Base-by-base conservation (phyloP, 345 rosid genomes). In the Hibiscus syriacus region DNA sequence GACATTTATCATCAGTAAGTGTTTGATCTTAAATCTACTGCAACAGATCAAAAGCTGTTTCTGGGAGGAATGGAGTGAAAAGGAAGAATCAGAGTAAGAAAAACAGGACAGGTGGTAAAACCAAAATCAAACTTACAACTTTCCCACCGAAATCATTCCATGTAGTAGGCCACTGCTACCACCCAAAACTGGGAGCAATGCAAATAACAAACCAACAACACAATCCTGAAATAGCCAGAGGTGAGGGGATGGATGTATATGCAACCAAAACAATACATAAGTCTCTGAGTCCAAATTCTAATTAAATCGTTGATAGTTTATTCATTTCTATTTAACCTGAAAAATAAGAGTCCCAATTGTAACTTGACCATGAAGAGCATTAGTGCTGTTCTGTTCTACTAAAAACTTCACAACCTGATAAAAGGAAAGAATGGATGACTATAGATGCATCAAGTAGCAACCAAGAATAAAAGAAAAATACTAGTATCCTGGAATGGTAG, bases 111-210 rank as follows among this genome's bases (percentile, higher is more conserved):
- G 17, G 22, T 14, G 68, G 50, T 61, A 41, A 32, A 58, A 26
- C 49, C 49, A 46, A 30, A 67, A 65, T 3, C 46, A 38, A 61
- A 85, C 98, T 78, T 71, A 94, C 99, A 92, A 72, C 77, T 92
- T 95, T 74, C 98, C 99, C 92, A 92, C 92, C 39, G 96, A 85
- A 70, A 85, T 74, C 80, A 94, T 82, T 80, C 99, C 99, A 52
- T 84, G 89, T 48, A 88, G 72, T 61, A 83, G 68, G 64, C 99
- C 98, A 72, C 93, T 90, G 75, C 80, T 90, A 62, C 99, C 99
- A 64, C 99, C 96, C 86, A 95, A 78, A 76, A 92, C 93, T 46
- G 98, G 99, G 63, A 95, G 96, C 83, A 92, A 73, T 61, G 99
- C 99, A 61, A 89, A 95, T 30, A 92, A 72, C 77, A 93, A 86